These are phyloP conservation scores for Hexamita inflata DNA, from an alignment of 208 protist species.

Conservation along the genomic window DNA sequence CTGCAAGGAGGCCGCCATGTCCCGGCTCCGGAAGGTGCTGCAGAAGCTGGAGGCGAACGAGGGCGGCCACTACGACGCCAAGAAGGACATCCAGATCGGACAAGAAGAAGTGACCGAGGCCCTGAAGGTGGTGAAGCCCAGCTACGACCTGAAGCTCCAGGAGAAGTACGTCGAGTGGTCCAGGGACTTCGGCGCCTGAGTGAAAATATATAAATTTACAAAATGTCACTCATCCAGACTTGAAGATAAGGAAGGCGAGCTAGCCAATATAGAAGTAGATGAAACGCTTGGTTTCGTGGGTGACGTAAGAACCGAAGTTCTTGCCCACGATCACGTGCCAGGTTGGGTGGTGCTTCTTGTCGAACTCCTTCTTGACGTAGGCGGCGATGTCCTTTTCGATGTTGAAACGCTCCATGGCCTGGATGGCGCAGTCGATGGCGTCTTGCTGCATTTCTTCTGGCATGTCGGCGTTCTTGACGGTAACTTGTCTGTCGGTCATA, in stretches of 20 bases:
- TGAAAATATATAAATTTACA: too few species aligned
- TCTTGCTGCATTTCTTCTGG: constrained; percentile 74
- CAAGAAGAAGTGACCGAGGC: too few species aligned
- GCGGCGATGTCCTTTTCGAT: constrained; percentile 98
- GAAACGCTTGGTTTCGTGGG: constrained; percentile 95
- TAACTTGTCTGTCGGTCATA: constrained; percentile 43
- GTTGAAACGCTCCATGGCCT: constrained; percentile 93
- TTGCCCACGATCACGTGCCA: constrained; percentile 99
- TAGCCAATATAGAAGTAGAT: constrained; percentile 99
- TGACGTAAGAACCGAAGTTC: constrained; percentile 99
- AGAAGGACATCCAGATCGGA: too few species aligned
- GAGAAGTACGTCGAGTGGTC: too few species aligned
- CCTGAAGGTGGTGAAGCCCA: too few species aligned
- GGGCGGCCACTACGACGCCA: too few species aligned
- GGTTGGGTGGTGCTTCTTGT: constrained; percentile 97
- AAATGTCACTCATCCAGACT: constrained; percentile 73
- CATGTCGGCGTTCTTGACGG: constrained; percentile 64
- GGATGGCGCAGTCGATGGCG: constrained; percentile 82
- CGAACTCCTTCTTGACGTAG: constrained; percentile 96
- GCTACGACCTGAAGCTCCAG: too few species aligned
- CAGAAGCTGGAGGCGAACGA: too few species aligned
- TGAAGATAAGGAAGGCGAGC: constrained; percentile 94
- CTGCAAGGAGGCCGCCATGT: constrained; percentile 86
- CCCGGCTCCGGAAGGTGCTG: constrained; percentile 78
- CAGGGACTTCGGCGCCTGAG: too few species aligned